Base-by-base conservation (phyloP, 108 stramenopile genomes). In the Nitzschia putrida region DNA sequence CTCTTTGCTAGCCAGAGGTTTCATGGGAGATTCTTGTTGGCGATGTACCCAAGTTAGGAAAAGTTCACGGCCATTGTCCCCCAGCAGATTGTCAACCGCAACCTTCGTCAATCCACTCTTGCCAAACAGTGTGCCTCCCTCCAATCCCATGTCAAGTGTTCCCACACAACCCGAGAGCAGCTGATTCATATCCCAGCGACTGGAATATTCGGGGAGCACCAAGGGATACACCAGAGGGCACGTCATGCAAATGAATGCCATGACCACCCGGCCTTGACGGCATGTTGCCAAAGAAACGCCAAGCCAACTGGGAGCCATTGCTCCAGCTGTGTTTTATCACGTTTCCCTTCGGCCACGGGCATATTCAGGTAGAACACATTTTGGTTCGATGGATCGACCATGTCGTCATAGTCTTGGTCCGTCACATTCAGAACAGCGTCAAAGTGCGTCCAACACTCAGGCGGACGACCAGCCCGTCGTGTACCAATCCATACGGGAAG, bases 391-490 rank as follows among this genome's bases (percentile, higher is more conserved):
- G 7, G 9, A n/a, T 29, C 24, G 8, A 23, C 40, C 41, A 86
- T 80, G 7, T 78, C 76, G 16, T 72, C 77, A 65, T 90, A 92
- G 39, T 90, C 85, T 38, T 69, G 69, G n/a, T 77, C 73, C 20
- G 91, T 83, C 14, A 92, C 87, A 64, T 90, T 90, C 9, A 92
- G 71, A 45, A 92, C 66, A 51, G 86, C 91, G 74, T 90, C 85
- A 56, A 90, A 90, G 24, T 65, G 41, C 14, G 80, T 64, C 91
- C 88, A 92, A 70, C 88, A 90, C 16, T 68, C 64, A 0, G 88
- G 87, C 42, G 91, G 91, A 38, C 83, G 57, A 14, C 85, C 87
- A 13, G 87, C 77, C 58, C 85, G 61, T 8, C 87, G 81, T 47
- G 80, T 82, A 21, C 91, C 91, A 60, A 92, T 85, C 78, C 74